Conservation (phyloP, 768 basidiomycete species). For the Boletus fagicola region DNA sequence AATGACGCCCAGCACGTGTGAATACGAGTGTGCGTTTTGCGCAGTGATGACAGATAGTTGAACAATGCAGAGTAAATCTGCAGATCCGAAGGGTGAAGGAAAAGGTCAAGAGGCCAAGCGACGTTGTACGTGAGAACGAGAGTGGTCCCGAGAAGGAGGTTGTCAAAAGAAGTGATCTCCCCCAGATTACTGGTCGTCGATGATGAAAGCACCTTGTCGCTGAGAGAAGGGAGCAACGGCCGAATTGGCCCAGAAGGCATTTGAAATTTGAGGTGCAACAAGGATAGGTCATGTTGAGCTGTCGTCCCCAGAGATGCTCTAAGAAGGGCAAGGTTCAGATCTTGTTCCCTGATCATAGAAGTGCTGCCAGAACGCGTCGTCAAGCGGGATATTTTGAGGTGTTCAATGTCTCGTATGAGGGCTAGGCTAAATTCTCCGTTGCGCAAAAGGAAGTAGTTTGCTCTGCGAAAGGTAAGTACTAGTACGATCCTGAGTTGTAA, state of each 20-base stretch:
- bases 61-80: constrained; percentile 74
- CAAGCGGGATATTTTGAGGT: constrained; percentile 75
- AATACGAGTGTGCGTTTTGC: constrained; percentile 79
- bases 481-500: neutral
- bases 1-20: constrained; percentile 83
- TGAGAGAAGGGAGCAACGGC: constrained; percentile 75
- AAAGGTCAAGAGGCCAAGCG: constrained; percentile 87
- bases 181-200: constrained; percentile 36
- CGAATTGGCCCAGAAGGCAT: constrained; percentile 81
- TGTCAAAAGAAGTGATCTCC: constrained; percentile 59
- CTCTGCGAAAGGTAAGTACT: constrained; percentile 44
- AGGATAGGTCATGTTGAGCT: constrained; percentile 80
- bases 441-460: constrained; percentile 82
- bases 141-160: constrained; percentile 77
- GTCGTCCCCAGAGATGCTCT: constrained; percentile 86
- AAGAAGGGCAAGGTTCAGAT: constrained; percentile 81
- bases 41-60: constrained; percentile 77
- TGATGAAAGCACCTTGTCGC: constrained; percentile 39
- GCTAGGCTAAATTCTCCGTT: constrained; percentile 87
- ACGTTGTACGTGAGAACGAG: constrained; percentile 68
- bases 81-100: constrained; percentile 75
- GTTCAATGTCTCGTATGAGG: constrained; percentile 83
- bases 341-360: constrained; percentile 86
- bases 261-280: constrained; percentile 70
- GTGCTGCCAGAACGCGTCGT: constrained; percentile 60